Conservation (phyloP, 495 filamentous ascomycete species). For the Hyaloscypha finlandica region DNA sequence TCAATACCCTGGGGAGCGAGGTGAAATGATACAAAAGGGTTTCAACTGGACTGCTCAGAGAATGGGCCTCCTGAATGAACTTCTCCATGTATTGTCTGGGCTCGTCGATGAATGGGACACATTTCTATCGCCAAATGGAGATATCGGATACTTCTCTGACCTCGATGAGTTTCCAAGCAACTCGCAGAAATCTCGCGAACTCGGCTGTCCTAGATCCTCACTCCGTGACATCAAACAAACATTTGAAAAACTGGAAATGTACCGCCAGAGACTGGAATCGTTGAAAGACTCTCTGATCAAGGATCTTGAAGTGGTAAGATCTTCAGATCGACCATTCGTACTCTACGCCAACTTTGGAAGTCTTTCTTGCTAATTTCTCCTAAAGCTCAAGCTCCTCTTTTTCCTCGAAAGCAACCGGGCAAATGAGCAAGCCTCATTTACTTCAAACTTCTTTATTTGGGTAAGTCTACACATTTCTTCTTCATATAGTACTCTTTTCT, state of each 20-base stretch:
- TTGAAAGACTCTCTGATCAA: slow-evolving; percentile 9
- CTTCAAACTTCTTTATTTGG: slow-evolving; percentile 1
- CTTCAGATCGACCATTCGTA: neutral
- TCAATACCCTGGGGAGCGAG: slow-evolving; percentile 2
- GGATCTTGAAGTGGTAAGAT: slow-evolving; percentile 6
- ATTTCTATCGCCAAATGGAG: slow-evolving; percentile 5
- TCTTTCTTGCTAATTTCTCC: slow-evolving; percentile 3
- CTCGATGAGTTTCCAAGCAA: slow-evolving; percentile 15
- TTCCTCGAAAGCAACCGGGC: slow-evolving; percentile 11
- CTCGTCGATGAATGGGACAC: slow-evolving; percentile 1
- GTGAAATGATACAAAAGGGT: slow-evolving; percentile 4
- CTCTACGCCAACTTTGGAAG: neutral
- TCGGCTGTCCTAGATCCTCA: neutral
- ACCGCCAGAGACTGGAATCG: neutral
- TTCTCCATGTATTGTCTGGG: slow-evolving; percentile 4
- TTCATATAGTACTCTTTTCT: slow-evolving; percentile 3
- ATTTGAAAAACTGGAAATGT: slow-evolving; percentile 8
- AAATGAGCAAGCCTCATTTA: neutral
- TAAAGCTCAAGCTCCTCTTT: slow-evolving; percentile 7
- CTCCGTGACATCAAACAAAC: slow-evolving; percentile 8
- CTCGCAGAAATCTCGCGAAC: neutral
- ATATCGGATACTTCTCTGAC: slow-evolving; percentile 19
- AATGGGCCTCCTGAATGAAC: slow-evolving; percentile 8
- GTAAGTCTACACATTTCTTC: slow-evolving; percentile 5
- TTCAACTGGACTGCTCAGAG: slow-evolving; percentile 10